Conservation (phyloP, 108 stramenopile species). For the Pelagomonas calceolata region DNA sequence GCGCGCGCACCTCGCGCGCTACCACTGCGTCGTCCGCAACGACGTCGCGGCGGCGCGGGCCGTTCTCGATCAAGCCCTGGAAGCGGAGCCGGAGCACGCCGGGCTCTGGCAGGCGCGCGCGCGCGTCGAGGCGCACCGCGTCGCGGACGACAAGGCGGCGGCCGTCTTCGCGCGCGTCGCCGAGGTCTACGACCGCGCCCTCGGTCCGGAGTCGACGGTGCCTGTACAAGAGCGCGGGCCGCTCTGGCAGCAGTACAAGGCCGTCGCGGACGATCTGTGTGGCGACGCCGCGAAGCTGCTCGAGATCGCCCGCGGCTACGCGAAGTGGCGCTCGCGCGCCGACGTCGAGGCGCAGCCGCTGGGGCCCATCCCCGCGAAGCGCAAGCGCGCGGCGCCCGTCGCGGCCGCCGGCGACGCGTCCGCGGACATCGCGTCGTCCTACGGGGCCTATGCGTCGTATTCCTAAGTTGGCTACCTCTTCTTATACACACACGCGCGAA, state of each 20-base stretch:
- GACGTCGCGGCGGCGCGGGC: neutral
- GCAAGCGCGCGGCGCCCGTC: neutral
- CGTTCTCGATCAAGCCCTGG: neutral
- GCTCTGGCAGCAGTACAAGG: neutral
- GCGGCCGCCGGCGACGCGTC: too few species aligned
- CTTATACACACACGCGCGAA: conserved; percentile 13
- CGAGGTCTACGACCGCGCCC: neutral
- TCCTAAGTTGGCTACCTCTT: too few species aligned
- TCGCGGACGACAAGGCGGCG: neutral
- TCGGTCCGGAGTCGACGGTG: neutral
- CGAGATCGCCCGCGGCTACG: neutral
- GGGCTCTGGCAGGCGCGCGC: neutral
- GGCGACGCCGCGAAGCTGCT: neutral
- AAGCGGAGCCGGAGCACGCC: neutral
- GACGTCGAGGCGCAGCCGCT: neutral
- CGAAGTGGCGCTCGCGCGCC: neutral
- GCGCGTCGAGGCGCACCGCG: neutral
- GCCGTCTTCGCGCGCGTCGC: neutral
- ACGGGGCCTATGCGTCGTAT: too few species aligned
- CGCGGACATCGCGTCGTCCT: too few species aligned
- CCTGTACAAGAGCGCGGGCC: neutral
- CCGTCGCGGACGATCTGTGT: neutral
- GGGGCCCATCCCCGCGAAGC: neutral
- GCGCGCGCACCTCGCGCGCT: neutral
- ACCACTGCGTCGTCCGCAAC: neutral